Conservation (phyloP, 129 eudicot genomes). For the Lonicera japonica region DNA sequence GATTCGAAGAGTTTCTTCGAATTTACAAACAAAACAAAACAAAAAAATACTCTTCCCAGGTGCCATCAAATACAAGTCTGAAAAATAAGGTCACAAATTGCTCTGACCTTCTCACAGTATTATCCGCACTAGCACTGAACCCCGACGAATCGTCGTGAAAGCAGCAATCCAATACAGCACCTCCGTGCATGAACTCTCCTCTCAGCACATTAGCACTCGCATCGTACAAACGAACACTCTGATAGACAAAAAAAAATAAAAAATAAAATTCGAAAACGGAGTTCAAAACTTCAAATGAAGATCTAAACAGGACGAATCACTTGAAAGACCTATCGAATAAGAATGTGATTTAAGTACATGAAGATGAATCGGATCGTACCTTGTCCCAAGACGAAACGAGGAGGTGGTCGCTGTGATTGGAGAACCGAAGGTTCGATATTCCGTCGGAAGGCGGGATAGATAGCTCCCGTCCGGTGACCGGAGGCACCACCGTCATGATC, state of each 20-base stretch:
- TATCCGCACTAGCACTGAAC: conserved; percentile 75
- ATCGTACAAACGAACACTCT: conserved; percentile 86
- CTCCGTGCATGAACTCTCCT: conserved; percentile 94
- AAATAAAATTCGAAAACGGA: not conserved
- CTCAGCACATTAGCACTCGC: conserved; percentile 73
- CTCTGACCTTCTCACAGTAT: conserved; percentile 64
- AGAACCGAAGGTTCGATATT: conserved; percentile 77
- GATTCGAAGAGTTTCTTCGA: no score
- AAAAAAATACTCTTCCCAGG: no score
- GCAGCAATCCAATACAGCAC: conserved; percentile 88
- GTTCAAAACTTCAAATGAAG: not conserved
- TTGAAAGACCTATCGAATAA: no score
- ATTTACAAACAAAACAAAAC: no score
- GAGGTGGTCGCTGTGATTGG: conserved; percentile 79
- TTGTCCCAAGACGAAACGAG: conserved; percentile 96
- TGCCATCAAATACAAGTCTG: no score
- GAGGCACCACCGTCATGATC: conserved; percentile 48
- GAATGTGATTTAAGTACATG: not conserved
- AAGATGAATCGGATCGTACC: conserved; percentile 24
- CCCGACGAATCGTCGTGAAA: conserved; percentile 95
- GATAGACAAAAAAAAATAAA: no score
- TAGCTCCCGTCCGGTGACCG: conserved; percentile 55
- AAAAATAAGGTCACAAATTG: not conserved
- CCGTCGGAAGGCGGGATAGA: conserved; percentile 87
- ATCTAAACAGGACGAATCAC: no score